Conservation (phyloP, 2,329 filamentous ascomycete species). For the Pestalotiopsis sp. region DNA sequence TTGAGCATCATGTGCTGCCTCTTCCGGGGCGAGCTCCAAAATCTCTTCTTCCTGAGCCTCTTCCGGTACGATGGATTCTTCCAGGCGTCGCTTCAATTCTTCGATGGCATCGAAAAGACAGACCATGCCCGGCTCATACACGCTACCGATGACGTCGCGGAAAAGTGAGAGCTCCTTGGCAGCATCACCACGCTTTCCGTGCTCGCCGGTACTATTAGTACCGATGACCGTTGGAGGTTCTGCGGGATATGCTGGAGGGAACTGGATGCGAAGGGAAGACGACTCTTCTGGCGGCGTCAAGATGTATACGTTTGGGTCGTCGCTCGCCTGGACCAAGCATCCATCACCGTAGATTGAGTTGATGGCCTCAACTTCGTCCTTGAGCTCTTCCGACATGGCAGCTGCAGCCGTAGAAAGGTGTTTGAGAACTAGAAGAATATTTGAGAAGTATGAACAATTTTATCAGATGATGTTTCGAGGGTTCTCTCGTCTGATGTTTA, state of each 20-base stretch:
- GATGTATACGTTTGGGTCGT: conserved; percentile 50
- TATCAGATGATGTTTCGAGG: too few species aligned
- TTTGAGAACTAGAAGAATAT: not conserved
- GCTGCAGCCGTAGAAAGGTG: not conserved
- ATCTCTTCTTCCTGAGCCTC: conserved; percentile 23
- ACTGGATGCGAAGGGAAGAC: conserved; percentile 64
- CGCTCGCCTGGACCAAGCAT: conserved; percentile 53
- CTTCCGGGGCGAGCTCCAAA: conserved; percentile 21
- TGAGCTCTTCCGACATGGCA: conserved; percentile 59
- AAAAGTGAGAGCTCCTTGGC: conserved; percentile 71
- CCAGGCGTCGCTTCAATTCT: conserved; percentile 55
- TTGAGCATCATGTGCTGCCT: conserved; percentile 10
- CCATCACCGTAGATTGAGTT: conserved; percentile 80
- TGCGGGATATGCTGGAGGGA: conserved; percentile 75
- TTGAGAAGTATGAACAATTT: not conserved
- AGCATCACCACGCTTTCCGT: conserved; percentile 71
- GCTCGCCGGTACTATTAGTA: conserved; percentile 74
- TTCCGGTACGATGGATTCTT: conserved; percentile 29
- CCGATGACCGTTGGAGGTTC: conserved; percentile 73
- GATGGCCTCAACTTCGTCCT: conserved; percentile 77
- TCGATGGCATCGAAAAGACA: conserved; percentile 93
- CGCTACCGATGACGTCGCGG: conserved; percentile 63
- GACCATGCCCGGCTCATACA: conserved; percentile 74
- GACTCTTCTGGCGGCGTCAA: conserved; percentile 67
- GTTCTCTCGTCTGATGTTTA: not conserved